These are phyloP conservation scores for Irineochytrium annulatum DNA, from an alignment of 192 early-diverging fungal genomes.

Conservation along the genomic window DNA sequence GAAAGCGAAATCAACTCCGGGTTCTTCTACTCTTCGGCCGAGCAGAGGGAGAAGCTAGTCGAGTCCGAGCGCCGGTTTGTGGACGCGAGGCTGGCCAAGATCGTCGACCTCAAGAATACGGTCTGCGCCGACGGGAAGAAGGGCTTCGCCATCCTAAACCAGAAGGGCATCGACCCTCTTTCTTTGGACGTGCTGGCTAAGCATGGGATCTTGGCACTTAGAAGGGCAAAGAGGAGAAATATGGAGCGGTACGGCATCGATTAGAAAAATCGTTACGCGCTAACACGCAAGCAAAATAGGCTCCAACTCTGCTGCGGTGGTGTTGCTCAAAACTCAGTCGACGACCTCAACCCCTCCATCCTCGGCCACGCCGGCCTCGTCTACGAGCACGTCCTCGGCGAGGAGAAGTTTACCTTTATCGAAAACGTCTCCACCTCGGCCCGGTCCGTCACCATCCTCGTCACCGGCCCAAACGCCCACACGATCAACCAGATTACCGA, in stretches of 20 bases:
- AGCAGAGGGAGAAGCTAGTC: conserved; percentile 97
- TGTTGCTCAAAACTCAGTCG: conserved; percentile 94
- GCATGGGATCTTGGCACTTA: conserved; percentile 88
- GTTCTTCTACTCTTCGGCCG: conserved; percentile 97
- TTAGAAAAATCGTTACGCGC: no score
- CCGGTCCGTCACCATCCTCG: conserved; percentile 84
- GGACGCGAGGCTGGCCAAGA: conserved; percentile 88
- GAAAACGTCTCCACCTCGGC: conserved; percentile 90
- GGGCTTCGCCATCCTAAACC: conserved; percentile 96
- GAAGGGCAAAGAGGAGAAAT: conserved; percentile 97
- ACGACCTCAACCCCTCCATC: conserved; percentile 80
- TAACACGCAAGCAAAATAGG: no score
- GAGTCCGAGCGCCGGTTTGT: conserved; percentile 96
- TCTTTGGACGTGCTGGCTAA: conserved; percentile 95
- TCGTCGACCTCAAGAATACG: conserved; percentile 95
- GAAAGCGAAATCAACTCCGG: conserved; percentile 97
- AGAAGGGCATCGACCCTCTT: conserved; percentile 98
- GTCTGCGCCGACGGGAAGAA: conserved; percentile 79
- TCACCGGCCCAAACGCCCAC: conserved; percentile 92
- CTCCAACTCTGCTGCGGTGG: conserved; percentile 95
- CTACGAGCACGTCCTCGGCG: conserved; percentile 95
- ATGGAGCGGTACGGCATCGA: conserved; percentile 90
- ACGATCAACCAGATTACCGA: conserved; percentile 94
- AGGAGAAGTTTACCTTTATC: conserved; percentile 98
- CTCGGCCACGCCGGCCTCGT: conserved; percentile 89